Conservation (phyloP, 495 filamentous ascomycete genomes). For the Penicillium samsonianum region DNA sequence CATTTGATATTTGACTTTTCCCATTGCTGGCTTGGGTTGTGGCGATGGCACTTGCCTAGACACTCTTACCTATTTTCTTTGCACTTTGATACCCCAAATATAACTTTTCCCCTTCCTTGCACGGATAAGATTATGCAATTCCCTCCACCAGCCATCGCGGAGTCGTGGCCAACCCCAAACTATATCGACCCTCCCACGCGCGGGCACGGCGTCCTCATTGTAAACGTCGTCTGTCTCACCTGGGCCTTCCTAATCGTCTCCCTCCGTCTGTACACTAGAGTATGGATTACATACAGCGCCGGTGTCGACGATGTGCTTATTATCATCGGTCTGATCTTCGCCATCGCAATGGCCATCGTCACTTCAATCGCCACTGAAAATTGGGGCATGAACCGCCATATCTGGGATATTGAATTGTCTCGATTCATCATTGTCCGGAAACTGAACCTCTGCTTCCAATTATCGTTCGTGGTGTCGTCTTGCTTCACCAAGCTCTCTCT, state of each 20-base stretch:
- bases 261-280: conserved; percentile 53
- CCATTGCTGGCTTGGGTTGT: background rate
- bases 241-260: conserved; percentile 44
- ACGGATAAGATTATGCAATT: conserved; percentile 33
- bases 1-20: background rate
- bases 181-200: conserved; percentile 54
- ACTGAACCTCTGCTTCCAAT: conserved; percentile 53
- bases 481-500: conserved; percentile 59
- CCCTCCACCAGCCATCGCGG: conserved; percentile 46
- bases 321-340: conserved; percentile 38
- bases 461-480: conserved; percentile 55
- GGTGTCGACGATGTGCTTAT: conserved; percentile 53
- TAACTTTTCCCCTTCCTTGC: background rate
- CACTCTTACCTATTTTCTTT: conserved; percentile 1
- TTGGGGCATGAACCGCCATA: conserved; percentile 58
- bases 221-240: conserved; percentile 41
- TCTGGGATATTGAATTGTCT: conserved; percentile 50
- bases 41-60: background rate
- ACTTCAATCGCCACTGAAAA: conserved; percentile 43
- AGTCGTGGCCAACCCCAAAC: conserved; percentile 57
- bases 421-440: conserved; percentile 40
- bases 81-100: background rate
- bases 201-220: conserved; percentile 44
- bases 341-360: conserved; percentile 46
- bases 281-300: conserved; percentile 45